Conservation (phyloP, 768 basidiomycete genomes). For the Agaricus blazei region DNA sequence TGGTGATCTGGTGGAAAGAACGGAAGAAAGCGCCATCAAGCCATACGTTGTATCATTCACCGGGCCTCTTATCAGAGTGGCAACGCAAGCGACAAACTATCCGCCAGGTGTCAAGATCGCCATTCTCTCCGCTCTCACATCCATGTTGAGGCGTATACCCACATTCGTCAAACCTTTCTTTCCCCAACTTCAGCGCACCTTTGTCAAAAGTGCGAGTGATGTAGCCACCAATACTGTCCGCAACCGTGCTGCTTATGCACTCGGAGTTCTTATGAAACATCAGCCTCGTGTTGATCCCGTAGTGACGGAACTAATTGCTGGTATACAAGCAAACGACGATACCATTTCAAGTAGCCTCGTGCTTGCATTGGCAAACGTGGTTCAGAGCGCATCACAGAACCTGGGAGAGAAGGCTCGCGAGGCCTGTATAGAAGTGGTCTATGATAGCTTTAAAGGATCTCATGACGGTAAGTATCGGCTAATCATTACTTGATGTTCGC, state of each 20-base stretch:
- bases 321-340: conserved; percentile 55
- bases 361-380: conserved; percentile 71
- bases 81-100: conserved; percentile 83
- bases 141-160: conserved; percentile 84
- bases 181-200: conserved; percentile 94
- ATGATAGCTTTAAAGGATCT: conserved; percentile 71
- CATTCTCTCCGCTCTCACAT: conserved; percentile 79
- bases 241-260: conserved; percentile 73
- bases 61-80: conserved; percentile 92
- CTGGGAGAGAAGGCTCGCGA: conserved; percentile 75
- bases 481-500: not conserved
- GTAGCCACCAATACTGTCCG: conserved; percentile 73
- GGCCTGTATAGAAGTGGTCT: conserved; percentile 66
- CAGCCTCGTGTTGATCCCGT: conserved; percentile 91
- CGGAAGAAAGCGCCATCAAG: conserved; percentile 79
- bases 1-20: conserved; percentile 89
- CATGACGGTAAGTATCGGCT: conserved; percentile 50
- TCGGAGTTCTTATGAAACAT: conserved; percentile 87
- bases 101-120: conserved; percentile 92
- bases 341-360: conserved; percentile 73
- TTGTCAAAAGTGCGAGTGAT: conserved; percentile 90
- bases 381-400: conserved; percentile 63
- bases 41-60: conserved; percentile 95
- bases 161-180: conserved; percentile 95
- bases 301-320: conserved; percentile 78